These are phyloP conservation scores for Neospermospora avenae DNA, from an alignment of 2,329 filamentous ascomycete genomes.

Conservation along the genomic window DNA sequence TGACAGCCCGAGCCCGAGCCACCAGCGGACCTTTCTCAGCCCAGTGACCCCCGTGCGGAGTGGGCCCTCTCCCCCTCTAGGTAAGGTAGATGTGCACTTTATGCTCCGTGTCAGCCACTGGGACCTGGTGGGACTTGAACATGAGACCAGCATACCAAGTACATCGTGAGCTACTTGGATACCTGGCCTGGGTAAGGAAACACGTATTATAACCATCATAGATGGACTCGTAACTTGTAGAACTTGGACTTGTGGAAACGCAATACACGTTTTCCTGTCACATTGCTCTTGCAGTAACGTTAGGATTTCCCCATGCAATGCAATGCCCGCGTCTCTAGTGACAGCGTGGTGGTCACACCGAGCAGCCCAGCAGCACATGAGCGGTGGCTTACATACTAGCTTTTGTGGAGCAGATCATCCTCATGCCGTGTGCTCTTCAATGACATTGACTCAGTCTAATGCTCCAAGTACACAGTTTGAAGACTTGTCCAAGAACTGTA, in stretches of 20 bases:
- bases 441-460: not conserved
- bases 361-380: not conserved
- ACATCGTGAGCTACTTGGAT: no score
- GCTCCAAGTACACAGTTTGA: not conserved
- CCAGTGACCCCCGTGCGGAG: constrained; percentile 2
- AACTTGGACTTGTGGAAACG: no score
- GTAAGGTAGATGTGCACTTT: not conserved
- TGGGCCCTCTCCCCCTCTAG: not conserved
- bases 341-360: not conserved
- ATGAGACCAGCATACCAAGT: not conserved
- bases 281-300: not conserved
- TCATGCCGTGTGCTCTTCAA: constrained; percentile 1
- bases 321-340: not conserved
- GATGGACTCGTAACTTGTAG: not conserved
- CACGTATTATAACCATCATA: no score
- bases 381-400: not conserved
- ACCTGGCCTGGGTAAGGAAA: no score
- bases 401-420: constrained; percentile 5
- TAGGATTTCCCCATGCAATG: not conserved
- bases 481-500: not conserved
- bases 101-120: not conserved
- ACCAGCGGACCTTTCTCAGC: not conserved
- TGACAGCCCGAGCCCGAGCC: no score
- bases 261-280: not conserved
- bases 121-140: not conserved